Evolutionary conservation across 441 rosid genomes (phyloP), one percentile per base, ranked within the genome.

Genomic region (Mallotus repandus): DNA sequence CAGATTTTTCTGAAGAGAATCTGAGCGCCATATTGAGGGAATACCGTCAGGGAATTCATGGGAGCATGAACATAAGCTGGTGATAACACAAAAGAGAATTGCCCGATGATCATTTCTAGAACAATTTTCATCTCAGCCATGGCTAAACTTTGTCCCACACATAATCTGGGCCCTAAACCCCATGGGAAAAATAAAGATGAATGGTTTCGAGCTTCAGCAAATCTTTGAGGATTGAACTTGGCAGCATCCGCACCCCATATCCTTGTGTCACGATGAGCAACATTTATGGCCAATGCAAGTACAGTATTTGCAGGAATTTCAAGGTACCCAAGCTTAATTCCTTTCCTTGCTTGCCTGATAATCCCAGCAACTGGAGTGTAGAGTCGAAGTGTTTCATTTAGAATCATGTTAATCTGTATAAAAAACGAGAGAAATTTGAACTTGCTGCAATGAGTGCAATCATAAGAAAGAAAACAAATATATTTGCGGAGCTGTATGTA

Each of bases 61-160:
- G 96, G 96, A 32, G 96, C 91, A 77, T 92, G 97, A 59, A 81
- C 89, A 66, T 88, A 92, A 19, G 87, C 81, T 0, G 93, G 88
- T n/a, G 97, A 84, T 41, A 88, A 21, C 59, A 62, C 81, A 60
- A 91, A 86, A 45, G 80, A 70, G 61, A 78, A 91, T 48, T 70
- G 78, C 71, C 58, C 75, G 71, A 89, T 72, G 74, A 90, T 81
- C 76, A 79, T 78, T 0, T 89, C 91, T 0, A 91, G 82, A 41
- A 82, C 87, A 1, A 88, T 61, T 79, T 90, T 92, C 12, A 86
- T 67, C 79, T 92, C 98, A 25, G 70, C 75, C 72, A 87, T 45
- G 48, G 85, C 96, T 21, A 91, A 80, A 74, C 81, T 87, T 75
- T 87, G 93, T 3, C 97, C 98, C 8, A 78, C 89, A 21, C 98